These are phyloP conservation scores for Nephelium lappaceum DNA, from an alignment of 345 rosid genomes.

Conservation along the genomic window DNA sequence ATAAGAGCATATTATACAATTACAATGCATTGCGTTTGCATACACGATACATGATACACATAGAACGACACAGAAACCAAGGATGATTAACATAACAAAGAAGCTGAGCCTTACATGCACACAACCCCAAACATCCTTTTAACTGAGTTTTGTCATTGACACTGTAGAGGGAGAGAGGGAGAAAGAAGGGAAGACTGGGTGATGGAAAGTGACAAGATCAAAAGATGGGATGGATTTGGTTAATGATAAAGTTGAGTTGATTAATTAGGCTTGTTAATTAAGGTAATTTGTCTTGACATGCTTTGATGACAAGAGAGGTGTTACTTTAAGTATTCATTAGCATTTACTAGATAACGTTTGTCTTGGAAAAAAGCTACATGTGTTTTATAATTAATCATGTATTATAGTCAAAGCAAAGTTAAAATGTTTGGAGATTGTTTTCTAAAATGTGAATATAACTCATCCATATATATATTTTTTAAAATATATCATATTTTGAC, in stretches of 20 bases:
- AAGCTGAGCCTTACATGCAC: constrained; percentile 19
- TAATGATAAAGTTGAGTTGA: background rate
- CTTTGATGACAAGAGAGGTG: background rate
- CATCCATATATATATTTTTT: too few relatives aligned
- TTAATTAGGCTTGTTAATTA: background rate
- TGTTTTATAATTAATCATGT: background rate
- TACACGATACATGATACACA: background rate
- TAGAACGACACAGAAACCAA: background rate
- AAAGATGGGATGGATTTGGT: background rate
- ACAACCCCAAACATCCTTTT: constrained; percentile 21
- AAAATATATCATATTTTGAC: too few relatives aligned
- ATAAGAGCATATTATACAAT: background rate
- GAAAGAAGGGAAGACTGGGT: background rate
- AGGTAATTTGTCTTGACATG: background rate
- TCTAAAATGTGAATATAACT: too few relatives aligned
- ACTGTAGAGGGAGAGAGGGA: background rate
- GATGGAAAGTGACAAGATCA: constrained; percentile 12
- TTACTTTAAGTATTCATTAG: background rate
- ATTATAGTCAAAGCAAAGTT: background rate
- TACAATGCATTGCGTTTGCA: background rate
- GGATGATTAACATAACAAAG: background rate
- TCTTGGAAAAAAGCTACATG: background rate
- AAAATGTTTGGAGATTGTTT: too few relatives aligned
- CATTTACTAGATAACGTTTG: background rate
- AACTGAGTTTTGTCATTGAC: too few relatives aligned